A percentile compares a stretch with the other conserved stretches of the same genome.
Evolutionary conservation across 1,284 basidiomycete species (phyloP).

Genomic region (Fomes fomentarius): DNA sequence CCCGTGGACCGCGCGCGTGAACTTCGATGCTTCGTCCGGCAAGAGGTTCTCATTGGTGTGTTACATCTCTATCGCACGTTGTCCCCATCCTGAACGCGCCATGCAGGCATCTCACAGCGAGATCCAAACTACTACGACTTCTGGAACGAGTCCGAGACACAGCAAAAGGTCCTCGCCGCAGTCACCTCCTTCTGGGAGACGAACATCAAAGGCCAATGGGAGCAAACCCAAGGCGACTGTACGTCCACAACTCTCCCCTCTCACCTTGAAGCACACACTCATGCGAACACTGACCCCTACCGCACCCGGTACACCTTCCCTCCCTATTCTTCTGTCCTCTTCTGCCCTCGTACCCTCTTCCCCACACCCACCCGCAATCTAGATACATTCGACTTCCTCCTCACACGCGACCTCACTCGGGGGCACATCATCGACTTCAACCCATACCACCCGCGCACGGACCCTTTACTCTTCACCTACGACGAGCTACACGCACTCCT

Average conservation of each 20-base stretch:
- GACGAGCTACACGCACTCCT: slow-evolving; percentile 66
- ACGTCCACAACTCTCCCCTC: slow-evolving; percentile 36
- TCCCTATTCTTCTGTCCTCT: not conserved
- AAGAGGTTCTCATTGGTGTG: slow-evolving; percentile 71
- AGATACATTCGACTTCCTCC: slow-evolving; percentile 89
- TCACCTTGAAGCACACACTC: no score
- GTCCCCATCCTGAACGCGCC: not conserved
- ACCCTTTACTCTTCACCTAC: slow-evolving; percentile 86
- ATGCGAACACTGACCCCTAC: not conserved
- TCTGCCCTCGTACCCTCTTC: not conserved
- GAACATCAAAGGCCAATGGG: slow-evolving; percentile 66
- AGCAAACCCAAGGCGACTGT: slow-evolving; percentile 66
- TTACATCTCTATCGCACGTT: not conserved
- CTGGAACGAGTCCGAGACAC: slow-evolving; percentile 65
- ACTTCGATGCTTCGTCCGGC: slow-evolving; percentile 85
- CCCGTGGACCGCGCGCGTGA: slow-evolving; percentile 84
- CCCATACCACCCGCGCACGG: slow-evolving; percentile 85
- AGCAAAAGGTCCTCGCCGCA: slow-evolving; percentile 54
- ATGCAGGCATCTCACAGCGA: slow-evolving; percentile 83
- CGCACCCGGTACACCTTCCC: no score
- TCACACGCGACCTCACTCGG: slow-evolving; percentile 77
- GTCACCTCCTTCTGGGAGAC: slow-evolving; percentile 71
- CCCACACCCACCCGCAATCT: slow-evolving; percentile 8
- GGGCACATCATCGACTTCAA: slow-evolving; percentile 91
- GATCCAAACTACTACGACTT: slow-evolving; percentile 92